Evolutionary conservation across 768 basidiomycete species (phyloP).

Genomic region (Amanita jacksonii): DNA sequence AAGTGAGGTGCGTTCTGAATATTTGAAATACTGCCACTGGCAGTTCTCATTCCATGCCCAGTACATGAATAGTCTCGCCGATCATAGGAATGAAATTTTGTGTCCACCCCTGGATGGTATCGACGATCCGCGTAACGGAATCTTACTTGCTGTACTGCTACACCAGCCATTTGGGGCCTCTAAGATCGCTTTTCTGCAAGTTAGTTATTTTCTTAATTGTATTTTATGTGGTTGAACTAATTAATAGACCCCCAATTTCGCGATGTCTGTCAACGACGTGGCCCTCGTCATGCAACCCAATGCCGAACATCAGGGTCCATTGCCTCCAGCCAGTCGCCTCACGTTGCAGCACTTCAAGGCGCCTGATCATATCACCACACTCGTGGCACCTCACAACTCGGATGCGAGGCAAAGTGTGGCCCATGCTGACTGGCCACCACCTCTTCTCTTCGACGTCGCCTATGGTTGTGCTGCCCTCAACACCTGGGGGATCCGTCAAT

Average conservation of each 20-base stretch:
- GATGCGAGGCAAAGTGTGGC: too few species aligned
- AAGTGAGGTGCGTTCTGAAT: conserved; percentile 5
- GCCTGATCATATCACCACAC: too few species aligned
- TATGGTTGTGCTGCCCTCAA: too few species aligned
- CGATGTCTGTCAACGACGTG: neutral
- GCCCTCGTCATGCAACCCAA: too few species aligned
- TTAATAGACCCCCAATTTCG: neutral
- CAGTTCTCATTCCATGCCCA: conserved; percentile 8
- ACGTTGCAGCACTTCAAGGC: too few species aligned
- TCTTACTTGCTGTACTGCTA: conserved; percentile 6
- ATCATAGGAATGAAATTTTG: conserved; percentile 3
- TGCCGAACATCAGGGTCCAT: too few species aligned
- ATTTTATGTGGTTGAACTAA: neutral
- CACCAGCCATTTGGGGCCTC: conserved; percentile 5
- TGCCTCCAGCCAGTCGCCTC: too few species aligned
- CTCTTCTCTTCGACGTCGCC: neutral
- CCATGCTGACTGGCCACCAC: neutral
- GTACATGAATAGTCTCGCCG: conserved; percentile 7
- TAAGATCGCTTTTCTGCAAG: conserved; percentile 8
- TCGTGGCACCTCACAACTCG: too few species aligned
- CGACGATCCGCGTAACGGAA: conserved; percentile 9
- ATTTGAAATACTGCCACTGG: neutral
- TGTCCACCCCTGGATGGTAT: conserved; percentile 5
- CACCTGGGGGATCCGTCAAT: too few species aligned
- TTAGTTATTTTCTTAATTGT: conserved; percentile 3